Percentiles rank a stretch among this genome's conserved stretches.
phyloP scores from a whole-genome alignment of 2,329 filamentous ascomycete species.

The Nannizzia gypsea region DNA sequence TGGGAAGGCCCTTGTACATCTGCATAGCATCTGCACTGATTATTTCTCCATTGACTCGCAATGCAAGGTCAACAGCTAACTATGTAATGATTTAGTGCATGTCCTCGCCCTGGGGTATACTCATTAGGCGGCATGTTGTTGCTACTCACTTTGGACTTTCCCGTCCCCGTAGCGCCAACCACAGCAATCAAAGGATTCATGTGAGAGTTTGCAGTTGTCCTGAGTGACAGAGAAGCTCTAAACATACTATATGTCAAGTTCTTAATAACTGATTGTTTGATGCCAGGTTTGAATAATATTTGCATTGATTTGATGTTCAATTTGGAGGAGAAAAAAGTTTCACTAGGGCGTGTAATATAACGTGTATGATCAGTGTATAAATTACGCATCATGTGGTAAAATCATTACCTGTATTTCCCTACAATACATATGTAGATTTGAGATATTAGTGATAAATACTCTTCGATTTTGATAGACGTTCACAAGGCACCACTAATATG shows the following conservation, averaged over 20 bases:
- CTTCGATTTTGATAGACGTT: too few relatives aligned
- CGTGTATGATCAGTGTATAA: neutral
- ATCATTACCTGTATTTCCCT: too few relatives aligned
- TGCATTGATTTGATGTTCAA: too few relatives aligned
- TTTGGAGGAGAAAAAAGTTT: neutral
- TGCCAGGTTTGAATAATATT: too few relatives aligned
- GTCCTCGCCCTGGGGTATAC: neutral
- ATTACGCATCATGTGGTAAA: neutral
- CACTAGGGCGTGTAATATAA: neutral
- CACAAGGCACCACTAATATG: too few relatives aligned
- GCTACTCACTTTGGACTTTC: conserved; percentile 68
- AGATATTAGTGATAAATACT: too few relatives aligned
- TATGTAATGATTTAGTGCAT: conserved; percentile 29
- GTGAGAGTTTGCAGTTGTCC: conserved; percentile 15
- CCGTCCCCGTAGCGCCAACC: conserved; percentile 82
- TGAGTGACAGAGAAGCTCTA: neutral
- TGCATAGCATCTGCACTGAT: conserved; percentile 99
- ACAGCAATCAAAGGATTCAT: conserved; percentile 60
- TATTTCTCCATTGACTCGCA: conserved; percentile 75
- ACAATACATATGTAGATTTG: too few relatives aligned
- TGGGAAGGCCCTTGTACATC: conserved; percentile 78
- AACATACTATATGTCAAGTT: neutral
- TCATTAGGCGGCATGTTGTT: neutral
- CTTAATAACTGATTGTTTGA: neutral
- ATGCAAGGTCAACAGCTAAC: conserved; percentile 82